These are phyloP conservation scores for Kwoniella sp. DNA, from an alignment of 768 basidiomycete genomes.

Conservation along the genomic window DNA sequence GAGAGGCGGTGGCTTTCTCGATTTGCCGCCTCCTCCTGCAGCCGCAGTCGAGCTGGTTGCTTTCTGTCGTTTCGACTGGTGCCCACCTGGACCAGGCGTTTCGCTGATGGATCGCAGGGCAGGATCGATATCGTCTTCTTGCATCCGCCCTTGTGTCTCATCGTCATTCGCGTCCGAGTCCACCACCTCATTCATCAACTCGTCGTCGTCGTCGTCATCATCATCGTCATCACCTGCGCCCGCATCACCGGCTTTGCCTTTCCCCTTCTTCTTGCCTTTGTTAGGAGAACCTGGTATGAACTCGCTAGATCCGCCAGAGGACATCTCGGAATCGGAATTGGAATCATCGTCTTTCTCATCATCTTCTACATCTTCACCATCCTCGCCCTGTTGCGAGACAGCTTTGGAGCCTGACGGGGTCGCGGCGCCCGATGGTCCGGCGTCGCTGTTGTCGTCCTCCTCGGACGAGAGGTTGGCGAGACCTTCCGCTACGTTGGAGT, in stretches of 20 bases:
- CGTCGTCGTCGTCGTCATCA: slow-evolving; percentile 4
- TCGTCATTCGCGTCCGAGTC: background rate
- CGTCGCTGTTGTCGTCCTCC: slow-evolving; percentile 7
- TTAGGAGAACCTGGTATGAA: slow-evolving; percentile 23
- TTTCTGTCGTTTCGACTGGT: background rate
- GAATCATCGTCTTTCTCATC: background rate
- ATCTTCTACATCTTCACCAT: slow-evolving; percentile 14
- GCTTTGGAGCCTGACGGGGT: background rate
- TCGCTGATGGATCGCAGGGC: slow-evolving; percentile 3
- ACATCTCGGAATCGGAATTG: slow-evolving; percentile 10
- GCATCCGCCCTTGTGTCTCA: slow-evolving; percentile 4
- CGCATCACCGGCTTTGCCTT: slow-evolving; percentile 6
- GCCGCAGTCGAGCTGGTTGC: background rate
- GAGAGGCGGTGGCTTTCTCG: background rate
- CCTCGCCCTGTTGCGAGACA: background rate
- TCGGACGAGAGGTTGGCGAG: slow-evolving; percentile 24
- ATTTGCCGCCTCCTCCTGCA: slow-evolving; percentile 9
- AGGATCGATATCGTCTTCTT: slow-evolving; percentile 16
- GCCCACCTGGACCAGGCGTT: slow-evolving; percentile 7
- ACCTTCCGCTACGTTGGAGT: slow-evolving; percentile 27
- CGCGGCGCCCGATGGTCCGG: background rate
- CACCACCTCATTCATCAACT: slow-evolving; percentile 3
- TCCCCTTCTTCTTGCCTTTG: slow-evolving; percentile 5
- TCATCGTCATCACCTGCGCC: slow-evolving; percentile 10
- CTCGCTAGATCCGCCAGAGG: slow-evolving; percentile 22